phyloP scores from a whole-genome alignment of 306 rosid species.

The Carpinus fangiana region DNA sequence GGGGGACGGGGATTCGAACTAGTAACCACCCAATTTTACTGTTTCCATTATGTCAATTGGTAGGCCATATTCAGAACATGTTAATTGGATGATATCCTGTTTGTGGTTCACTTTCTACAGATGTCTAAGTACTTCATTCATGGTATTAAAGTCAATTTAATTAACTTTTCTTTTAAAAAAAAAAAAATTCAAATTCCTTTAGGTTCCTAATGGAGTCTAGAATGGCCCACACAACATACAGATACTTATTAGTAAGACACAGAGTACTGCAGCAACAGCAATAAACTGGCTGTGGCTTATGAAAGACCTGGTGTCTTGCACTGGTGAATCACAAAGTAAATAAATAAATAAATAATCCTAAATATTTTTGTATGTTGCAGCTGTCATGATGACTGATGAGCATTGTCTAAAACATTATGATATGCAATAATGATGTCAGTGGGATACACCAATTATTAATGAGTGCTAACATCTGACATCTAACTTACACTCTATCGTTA shows the following conservation, averaged over 20 bases:
- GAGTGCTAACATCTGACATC: background rate
- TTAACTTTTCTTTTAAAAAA: too few species aligned
- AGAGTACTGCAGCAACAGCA: background rate
- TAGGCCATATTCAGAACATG: background rate
- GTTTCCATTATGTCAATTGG: background rate
- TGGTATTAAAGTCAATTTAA: background rate
- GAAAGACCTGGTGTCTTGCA: background rate
- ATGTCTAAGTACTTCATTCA: background rate
- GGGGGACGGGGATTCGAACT: too few species aligned
- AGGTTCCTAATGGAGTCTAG: background rate
- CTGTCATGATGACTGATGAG: background rate
- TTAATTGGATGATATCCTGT: background rate
- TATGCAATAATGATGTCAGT: background rate
- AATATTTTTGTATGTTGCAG: background rate
- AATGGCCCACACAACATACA: background rate
- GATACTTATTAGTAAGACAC: background rate
- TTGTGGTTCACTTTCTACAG: background rate
- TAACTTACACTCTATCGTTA: background rate
- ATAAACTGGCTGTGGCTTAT: background rate
- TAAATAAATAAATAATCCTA: background rate
- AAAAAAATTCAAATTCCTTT: background rate
- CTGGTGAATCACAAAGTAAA: background rate
- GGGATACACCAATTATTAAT: background rate
- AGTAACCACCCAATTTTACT: background rate
- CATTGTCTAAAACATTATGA: background rate